Conservation (phyloP, 768 basidiomycete species). For the Amanita inopinata region DNA sequence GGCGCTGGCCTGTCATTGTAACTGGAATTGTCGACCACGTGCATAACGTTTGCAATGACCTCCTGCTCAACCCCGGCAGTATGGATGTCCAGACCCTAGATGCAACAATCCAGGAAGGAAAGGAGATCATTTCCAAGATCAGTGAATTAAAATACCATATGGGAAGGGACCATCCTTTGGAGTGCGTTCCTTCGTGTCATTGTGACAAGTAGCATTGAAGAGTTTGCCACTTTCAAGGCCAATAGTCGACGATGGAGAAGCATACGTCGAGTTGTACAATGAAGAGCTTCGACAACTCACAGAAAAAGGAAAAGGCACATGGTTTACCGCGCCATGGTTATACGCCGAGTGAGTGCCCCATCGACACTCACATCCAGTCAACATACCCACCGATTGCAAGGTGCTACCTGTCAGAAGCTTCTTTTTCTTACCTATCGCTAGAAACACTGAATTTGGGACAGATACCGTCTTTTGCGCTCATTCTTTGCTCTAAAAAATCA, state of each 20-base stretch:
- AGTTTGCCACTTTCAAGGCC: no score
- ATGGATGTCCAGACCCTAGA: constrained; percentile 18
- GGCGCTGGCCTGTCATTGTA: constrained; percentile 78
- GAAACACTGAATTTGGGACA: constrained; percentile 18
- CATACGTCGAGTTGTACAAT: constrained; percentile 70
- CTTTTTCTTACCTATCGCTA: constrained; percentile 2
- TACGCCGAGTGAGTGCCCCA: constrained; percentile 71
- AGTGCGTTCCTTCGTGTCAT: constrained; percentile 49
- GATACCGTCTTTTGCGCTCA: constrained; percentile 77
- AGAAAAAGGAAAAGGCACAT: constrained; percentile 46
- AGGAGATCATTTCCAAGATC: constrained; percentile 61
- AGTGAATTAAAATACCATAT: constrained; percentile 84
- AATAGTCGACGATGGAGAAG: constrained; percentile 68
- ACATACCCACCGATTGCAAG: constrained; percentile 22
- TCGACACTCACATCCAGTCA: not conserved
- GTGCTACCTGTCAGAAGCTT: constrained; percentile 56
- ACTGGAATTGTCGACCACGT: constrained; percentile 73
- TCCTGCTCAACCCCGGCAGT: constrained; percentile 23
- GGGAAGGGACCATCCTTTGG: constrained; percentile 61
- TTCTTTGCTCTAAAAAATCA: constrained; percentile 56
- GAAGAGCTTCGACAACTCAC: constrained; percentile 47
- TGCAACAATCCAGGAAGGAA: constrained; percentile 61
- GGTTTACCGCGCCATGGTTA: constrained; percentile 95
- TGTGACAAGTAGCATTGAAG: no score
- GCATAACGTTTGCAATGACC: constrained; percentile 55